phyloP scores from a whole-genome alignment of 352 stramenopile genomes.

The Phytophthora uliginosa region DNA sequence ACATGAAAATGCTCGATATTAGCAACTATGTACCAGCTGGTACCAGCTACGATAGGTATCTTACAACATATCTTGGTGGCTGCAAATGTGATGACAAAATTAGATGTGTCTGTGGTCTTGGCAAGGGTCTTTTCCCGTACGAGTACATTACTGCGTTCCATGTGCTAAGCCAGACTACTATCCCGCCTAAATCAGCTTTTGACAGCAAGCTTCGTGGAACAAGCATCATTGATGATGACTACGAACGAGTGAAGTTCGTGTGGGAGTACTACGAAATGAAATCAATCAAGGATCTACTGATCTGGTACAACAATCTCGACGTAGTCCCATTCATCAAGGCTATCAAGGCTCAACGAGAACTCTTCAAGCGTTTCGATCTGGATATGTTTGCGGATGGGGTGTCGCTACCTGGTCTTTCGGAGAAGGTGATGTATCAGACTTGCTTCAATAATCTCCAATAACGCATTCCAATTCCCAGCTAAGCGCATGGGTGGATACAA shows the following conservation, averaged over 20 bases:
- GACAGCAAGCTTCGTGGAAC: neutral
- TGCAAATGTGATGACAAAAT: conserved; percentile 47
- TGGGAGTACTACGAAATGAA: conserved; percentile 29
- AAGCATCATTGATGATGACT: neutral
- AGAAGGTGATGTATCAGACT: conserved; percentile 41
- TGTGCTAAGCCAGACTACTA: neutral
- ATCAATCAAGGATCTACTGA: conserved; percentile 38
- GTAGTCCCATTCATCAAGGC: conserved; percentile 37
- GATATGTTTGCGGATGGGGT: conserved; percentile 38
- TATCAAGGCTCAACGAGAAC: conserved; percentile 19
- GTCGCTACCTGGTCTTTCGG: conserved; percentile 18
- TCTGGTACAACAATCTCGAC: conserved; percentile 31
- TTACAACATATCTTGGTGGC: conserved; percentile 36
- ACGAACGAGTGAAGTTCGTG: neutral
- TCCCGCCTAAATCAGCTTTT: neutral
- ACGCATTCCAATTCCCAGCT: conserved; percentile 27
- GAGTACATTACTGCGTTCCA: neutral
- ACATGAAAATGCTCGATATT: conserved; percentile 14
- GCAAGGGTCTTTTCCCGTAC: neutral
- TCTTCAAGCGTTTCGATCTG: conserved; percentile 27
- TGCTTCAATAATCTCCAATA: conserved; percentile 21
- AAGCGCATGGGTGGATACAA: no score
- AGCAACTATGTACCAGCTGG: conserved; percentile 12
- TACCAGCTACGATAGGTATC: conserved; percentile 17
- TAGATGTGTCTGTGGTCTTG: conserved; percentile 31